These are phyloP conservation scores for Phytophthora pistaciae DNA, from an alignment of 352 stramenopile species.

Conservation along the genomic window DNA sequence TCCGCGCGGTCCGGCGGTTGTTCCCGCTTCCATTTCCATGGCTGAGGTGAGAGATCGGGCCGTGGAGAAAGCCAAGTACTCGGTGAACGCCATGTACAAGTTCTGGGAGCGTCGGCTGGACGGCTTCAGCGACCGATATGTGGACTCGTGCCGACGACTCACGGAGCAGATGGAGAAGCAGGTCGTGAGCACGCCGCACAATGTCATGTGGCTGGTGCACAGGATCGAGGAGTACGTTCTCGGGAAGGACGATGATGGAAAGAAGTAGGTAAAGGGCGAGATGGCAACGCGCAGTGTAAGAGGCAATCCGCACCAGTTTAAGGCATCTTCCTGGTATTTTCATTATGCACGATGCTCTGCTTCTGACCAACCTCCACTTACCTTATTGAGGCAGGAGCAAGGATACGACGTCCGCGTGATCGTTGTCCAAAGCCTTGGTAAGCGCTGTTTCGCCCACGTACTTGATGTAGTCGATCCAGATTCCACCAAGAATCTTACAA, in stretches of 20 bases:
- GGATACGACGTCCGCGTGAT: background rate
- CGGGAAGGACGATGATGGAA: conserved; percentile 37
- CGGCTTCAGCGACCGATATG: conserved; percentile 70
- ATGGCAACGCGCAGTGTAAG: background rate
- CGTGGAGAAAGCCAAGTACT: conserved; percentile 65
- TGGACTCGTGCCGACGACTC: conserved; percentile 72
- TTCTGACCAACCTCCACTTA: background rate
- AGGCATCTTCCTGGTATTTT: too few relatives aligned
- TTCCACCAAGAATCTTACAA: background rate
- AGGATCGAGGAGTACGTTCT: conserved; percentile 49
- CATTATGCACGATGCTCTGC: too few relatives aligned
- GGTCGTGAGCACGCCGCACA: conserved; percentile 45
- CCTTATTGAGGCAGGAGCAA: background rate
- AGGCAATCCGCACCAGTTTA: background rate
- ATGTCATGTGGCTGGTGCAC: conserved; percentile 59
- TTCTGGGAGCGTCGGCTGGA: conserved; percentile 78
- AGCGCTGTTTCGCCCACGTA: background rate
- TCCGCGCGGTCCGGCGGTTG: conserved; percentile 47
- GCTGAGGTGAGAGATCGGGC: conserved; percentile 30
- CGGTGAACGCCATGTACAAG: conserved; percentile 67
- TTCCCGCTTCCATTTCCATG: conserved; percentile 63
- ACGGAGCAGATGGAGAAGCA: conserved; percentile 78
- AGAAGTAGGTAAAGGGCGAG: conserved; percentile 12
- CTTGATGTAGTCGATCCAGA: background rate
- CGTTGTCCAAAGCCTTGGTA: background rate